phyloP scores from a whole-genome alignment of 768 basidiomycete species.

The Pleurotus giganteus region DNA sequence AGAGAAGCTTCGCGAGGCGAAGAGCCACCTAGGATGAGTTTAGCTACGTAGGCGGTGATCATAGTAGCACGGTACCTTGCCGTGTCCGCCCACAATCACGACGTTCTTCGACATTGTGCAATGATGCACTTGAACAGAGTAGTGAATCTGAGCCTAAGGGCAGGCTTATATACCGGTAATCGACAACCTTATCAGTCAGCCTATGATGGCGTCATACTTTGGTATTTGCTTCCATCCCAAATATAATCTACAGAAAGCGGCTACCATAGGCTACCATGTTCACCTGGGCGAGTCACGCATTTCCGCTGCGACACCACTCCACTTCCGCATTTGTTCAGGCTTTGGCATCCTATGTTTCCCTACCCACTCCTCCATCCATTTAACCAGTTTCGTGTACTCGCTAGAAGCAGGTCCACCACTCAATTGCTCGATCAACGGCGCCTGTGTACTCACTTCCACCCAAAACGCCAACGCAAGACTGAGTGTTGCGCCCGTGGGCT shows the following conservation, averaged over 20 bases:
- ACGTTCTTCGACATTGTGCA: slow-evolving; percentile 35
- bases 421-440: slow-evolving; percentile 54
- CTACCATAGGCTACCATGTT: not conserved
- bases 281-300: slow-evolving; percentile 24
- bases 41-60: not conserved
- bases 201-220: slow-evolving; percentile 3
- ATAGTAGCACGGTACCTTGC: slow-evolving; percentile 36
- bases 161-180: not conserved
- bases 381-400: slow-evolving; percentile 42
- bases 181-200: not conserved
- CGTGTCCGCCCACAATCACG: slow-evolving; percentile 53
- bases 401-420: slow-evolving; percentile 29
- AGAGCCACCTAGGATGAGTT: slow-evolving; percentile 36
- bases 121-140: not conserved
- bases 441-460: slow-evolving; percentile 64
- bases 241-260: not conserved
- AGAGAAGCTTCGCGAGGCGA: slow-evolving; percentile 50
- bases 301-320: slow-evolving; percentile 27
- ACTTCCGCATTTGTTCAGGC: slow-evolving; percentile 31
- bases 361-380: slow-evolving; percentile 61
- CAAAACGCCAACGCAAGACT: slow-evolving; percentile 66
- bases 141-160: not conserved
- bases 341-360: slow-evolving; percentile 44
- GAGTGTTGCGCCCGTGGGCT: slow-evolving; percentile 54
- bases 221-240: slow-evolving; percentile 9